Base-by-base conservation (phyloP, 1,284 basidiomycete genomes). In the Marasmius fiardii region DNA sequence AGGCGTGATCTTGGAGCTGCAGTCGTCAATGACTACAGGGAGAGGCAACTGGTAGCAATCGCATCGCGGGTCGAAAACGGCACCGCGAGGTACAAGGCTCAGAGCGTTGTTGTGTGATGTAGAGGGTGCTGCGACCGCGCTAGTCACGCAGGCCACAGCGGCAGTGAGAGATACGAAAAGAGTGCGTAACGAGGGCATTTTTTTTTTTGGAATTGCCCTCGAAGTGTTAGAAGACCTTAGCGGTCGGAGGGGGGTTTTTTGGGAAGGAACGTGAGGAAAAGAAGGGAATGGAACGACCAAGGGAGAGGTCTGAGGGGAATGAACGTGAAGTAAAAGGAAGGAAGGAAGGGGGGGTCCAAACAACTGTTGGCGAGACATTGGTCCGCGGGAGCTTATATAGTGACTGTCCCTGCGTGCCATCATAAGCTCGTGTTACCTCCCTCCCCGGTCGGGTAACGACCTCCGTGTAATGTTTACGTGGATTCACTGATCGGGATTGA, bases 101-200 rank as follows among this genome's bases (percentile, higher is more conserved):
- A 31, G 10, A 31, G 50, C 26, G 16, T 24, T 28, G 33, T 41
- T 11, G 16, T 50, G 43, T 10, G 43, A 23, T 24, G 51, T 45
- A 10, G 43, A 48, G 16, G 51, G 44, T 4, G 43, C 52, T 16
- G 55, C 41, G 35, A 44, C 35, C 7, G 33, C 31, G 11, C 39
- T 37, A 20, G 41, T 31, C 10, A 43, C 51, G 11, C 35, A 52
- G n/a, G 55, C 48, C 43, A 45, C 35, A 49, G 47, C 26, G 24
- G 47, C 35, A 51, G 48, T 33, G n/a, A 35, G 14, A 43, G 51
- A 52, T 18, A 56, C 43, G 50, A 52, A 24, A 50, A 52, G 51
- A 50, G 43, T 37, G 41, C 50, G 49, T 43, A 51, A 20, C 35
- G 54, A 44, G 34, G 50, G 41, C 49, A 52, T 45, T n/a, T n/a